A percentile compares a stretch with the other conserved stretches of the same genome.
Conservation (phyloP, 306 rosid species). For the Medicago ruthenica region DNA sequence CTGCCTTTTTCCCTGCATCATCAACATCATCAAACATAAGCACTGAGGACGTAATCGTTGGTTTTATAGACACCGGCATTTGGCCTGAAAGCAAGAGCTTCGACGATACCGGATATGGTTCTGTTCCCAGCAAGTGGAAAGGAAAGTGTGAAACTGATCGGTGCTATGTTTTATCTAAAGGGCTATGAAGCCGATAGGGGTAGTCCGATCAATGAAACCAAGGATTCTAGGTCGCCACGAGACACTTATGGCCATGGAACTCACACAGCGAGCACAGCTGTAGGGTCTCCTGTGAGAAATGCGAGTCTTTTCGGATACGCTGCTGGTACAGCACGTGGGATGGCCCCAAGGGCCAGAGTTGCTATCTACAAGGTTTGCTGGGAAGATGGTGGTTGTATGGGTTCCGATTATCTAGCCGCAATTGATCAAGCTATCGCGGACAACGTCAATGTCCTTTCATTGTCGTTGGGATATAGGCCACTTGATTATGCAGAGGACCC, state of each 20-base stretch:
- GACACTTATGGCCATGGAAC: conserved; percentile 84
- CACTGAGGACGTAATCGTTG: not conserved
- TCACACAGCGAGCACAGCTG: conserved; percentile 75
- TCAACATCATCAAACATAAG: not conserved
- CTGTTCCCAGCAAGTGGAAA: conserved; percentile 69
- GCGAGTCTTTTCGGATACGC: conserved; percentile 70
- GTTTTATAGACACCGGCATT: not conserved
- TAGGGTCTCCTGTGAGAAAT: conserved; percentile 60
- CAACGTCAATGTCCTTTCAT: conserved; percentile 64
- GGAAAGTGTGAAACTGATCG: conserved; percentile 65
- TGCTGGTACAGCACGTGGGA: conserved; percentile 72
- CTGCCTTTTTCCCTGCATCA: not conserved
- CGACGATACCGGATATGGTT: conserved; percentile 64
- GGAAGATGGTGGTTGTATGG: conserved; percentile 48
- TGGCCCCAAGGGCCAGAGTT: conserved; percentile 69
- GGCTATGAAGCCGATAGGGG: conserved; percentile 56
- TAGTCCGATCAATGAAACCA: conserved; percentile 57
- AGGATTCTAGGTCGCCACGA: conserved; percentile 66
- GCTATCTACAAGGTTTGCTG: conserved; percentile 82
- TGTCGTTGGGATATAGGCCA: conserved; percentile 67
- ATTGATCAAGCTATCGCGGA: conserved; percentile 74
- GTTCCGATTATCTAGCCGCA: conserved; percentile 66
- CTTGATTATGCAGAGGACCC: conserved; percentile 57
- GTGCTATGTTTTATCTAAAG: conserved; percentile 62
- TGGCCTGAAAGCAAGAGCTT: conserved; percentile 93